Base-by-base conservation (phyloP, 2,329 filamentous ascomycete genomes). In the Penicillium sp. region DNA sequence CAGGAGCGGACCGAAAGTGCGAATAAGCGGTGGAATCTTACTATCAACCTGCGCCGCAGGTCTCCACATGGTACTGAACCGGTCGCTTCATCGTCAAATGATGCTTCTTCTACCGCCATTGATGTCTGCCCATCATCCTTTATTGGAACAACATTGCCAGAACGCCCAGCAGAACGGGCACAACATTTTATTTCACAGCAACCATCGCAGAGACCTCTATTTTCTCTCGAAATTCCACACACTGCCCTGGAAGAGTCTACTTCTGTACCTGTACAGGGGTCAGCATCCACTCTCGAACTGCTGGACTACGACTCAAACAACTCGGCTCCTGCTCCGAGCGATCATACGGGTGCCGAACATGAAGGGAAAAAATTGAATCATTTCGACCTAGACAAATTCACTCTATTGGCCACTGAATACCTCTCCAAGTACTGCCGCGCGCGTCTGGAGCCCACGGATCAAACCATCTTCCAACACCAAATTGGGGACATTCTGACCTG, bases 401-500 rank as follows among this genome's bases (percentile, higher is more conserved):
- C 67, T 9, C 3, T 6, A 7, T 44, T 69, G 11, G 67, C 60
- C n/a, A 19, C 33, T 14, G 19, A 16, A 16, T 65, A 66, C 44
- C 31, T 75, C 2, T 24, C 14, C 3, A 7, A 11, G 1, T 63
- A 69, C 48, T 57, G 62, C 3, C 26, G 37, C 1, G 47, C 51
- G 22, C 65, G 74, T 55, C n/a, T 68, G 3, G 45, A 54, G 4
- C 37, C 59, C 14, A 22, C 50, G 1, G 54, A 63, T 37, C 9
- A 44, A 8, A 39, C 31, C 11, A 21, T 49, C 5, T 56, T 68
- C 19, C 51, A 49, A 3, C 63, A 67, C 22, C 57, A 63, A 3
- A 29, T 71, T 0, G 74, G 74, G 11, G 74, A 79, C 49, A 77
- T 70, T 2, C 69, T 87, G 0, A 76, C 87, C 0, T 79, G 77